These are phyloP conservation scores for Glycine tomentella DNA, from an alignment of 306 rosid genomes.

Conservation along the genomic window DNA sequence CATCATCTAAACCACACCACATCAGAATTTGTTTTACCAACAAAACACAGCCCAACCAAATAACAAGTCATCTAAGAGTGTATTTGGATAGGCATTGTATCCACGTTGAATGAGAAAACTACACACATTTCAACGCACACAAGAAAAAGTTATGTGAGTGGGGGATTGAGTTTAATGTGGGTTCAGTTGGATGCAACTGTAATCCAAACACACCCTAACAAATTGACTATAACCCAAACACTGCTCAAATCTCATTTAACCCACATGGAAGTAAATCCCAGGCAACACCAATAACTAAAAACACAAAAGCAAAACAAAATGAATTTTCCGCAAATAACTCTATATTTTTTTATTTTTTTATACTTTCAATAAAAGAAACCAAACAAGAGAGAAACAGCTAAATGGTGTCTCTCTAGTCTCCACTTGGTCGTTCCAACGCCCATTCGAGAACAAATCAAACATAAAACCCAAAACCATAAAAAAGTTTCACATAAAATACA, in stretches of 20 bases:
- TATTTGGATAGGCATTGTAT: too few relatives aligned
- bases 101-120: too few relatives aligned
- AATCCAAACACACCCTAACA: neutral
- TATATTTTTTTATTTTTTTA: neutral
- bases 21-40: neutral
- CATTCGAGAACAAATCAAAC: neutral
- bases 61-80: neutral
- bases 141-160: too few relatives aligned
- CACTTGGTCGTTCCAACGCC: neutral
- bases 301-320: neutral
- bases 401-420: neutral
- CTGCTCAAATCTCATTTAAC: neutral
- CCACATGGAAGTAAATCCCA: neutral
- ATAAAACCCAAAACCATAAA: too few relatives aligned
- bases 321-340: neutral
- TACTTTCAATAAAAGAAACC: neutral
- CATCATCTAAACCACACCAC: constrained; percentile 5
- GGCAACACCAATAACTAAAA: neutral
- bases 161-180: too few relatives aligned
- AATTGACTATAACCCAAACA: neutral
- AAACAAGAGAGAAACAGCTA: neutral
- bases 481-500: too few relatives aligned
- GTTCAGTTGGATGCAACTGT: too few relatives aligned
- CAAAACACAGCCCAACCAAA: constrained; percentile 29
- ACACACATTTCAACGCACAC: too few relatives aligned